These are phyloP conservation scores for Psidium guajava DNA, from an alignment of 345 rosid genomes.

Conservation along the genomic window DNA sequence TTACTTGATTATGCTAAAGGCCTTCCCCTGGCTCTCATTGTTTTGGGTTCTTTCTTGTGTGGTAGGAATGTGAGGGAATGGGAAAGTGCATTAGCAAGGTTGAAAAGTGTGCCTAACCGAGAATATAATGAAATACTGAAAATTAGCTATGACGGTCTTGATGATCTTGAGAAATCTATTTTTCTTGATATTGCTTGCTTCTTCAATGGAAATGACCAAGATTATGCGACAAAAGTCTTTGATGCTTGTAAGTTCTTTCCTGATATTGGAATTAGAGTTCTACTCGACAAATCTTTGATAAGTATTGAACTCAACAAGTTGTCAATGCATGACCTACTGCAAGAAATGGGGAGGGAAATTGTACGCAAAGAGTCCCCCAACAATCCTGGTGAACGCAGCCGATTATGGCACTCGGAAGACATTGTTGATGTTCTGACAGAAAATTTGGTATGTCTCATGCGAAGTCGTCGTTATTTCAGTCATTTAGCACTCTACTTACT, in stretches of 20 bases:
- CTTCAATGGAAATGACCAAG: conserved; percentile 1
- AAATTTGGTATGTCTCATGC: conserved; percentile 4
- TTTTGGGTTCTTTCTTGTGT: conserved; percentile 15
- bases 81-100: conserved; percentile 7
- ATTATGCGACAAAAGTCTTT: neutral
- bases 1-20: conserved; percentile 8
- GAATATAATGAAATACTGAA: conserved; percentile 9
- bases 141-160: conserved; percentile 12
- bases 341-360: conserved; percentile 25
- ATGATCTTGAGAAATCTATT: conserved; percentile 9
- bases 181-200: conserved; percentile 22
- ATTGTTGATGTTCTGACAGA: conserved; percentile 7
- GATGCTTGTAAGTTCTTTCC: conserved; percentile 12
- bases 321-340: conserved; percentile 23
- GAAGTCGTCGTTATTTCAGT: neutral
- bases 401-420: conserved; percentile 16
- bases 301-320: conserved; percentile 6
- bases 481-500: neutral
- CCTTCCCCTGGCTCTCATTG: conserved; percentile 16
- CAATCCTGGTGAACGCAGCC: conserved; percentile 18
- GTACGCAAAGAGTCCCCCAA: conserved; percentile 15
- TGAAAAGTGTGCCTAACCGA: conserved; percentile 5
- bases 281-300: conserved; percentile 9
- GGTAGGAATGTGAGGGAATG: conserved; percentile 6
- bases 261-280: conserved; percentile 9